A percentile compares a stretch with the other conserved stretches of the same genome.
Evolutionary conservation across 805 yeast genomes (phyloP).

Genomic region (Hanseniaspora mollemarum): DNA sequence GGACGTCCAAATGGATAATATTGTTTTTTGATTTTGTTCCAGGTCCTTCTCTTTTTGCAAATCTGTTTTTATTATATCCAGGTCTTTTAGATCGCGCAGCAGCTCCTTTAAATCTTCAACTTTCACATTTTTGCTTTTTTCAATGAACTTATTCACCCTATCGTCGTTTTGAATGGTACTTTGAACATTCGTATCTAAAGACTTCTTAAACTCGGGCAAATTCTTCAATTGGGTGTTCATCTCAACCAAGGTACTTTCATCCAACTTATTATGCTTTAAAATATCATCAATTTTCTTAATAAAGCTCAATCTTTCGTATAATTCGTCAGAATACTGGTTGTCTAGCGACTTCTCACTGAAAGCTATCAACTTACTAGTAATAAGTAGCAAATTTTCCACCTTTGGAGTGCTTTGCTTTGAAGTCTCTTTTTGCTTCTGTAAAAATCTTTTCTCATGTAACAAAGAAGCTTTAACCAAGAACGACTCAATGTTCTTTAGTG

Average conservation of each 20-base stretch:
- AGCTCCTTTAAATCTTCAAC: conserved; percentile 4
- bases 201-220: conserved; percentile 31
- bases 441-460: conserved; percentile 29
- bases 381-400: conserved; percentile 27
- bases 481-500: conserved; percentile 58
- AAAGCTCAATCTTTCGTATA: conserved; percentile 16
- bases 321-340: conserved; percentile 27
- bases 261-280: conserved; percentile 28
- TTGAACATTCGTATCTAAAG: not conserved
- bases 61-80: not conserved
- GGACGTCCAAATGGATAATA: not conserved
- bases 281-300: conserved; percentile 14
- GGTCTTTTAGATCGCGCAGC: not conserved
- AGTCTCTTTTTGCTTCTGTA: conserved; percentile 7
- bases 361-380: conserved; percentile 29
- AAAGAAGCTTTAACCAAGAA: conserved; percentile 56
- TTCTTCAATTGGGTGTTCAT: conserved; percentile 32
- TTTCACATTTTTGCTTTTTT: conserved; percentile 9
- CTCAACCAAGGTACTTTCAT: conserved; percentile 30
- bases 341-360: conserved; percentile 29
- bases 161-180: conserved; percentile 1
- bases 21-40: not conserved
- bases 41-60: not conserved
- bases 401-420: conserved; percentile 20
- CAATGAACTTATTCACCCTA: conserved; percentile 14